Conservation (phyloP, 495 filamentous ascomycete species). For the Hypoxylon crocopeplum region DNA sequence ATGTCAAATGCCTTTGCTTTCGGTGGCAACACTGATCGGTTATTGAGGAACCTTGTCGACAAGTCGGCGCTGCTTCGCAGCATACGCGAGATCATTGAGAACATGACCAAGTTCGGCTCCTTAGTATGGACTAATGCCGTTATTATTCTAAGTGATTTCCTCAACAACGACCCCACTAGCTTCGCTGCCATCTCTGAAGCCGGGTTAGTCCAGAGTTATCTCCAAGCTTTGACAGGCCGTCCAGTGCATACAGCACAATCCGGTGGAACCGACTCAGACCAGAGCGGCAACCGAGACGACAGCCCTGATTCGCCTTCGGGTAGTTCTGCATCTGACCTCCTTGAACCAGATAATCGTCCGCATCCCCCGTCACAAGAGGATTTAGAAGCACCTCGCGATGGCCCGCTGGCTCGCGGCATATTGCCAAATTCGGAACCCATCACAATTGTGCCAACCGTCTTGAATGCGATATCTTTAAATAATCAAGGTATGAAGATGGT, state of each 20-base stretch:
- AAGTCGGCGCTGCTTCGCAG: conserved; percentile 81
- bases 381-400: conserved; percentile 49
- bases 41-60: conserved; percentile 92
- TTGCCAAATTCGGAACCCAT: conserved; percentile 87
- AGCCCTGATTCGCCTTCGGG: conserved; percentile 46
- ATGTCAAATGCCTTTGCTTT: conserved; percentile 74
- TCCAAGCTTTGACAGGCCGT: conserved; percentile 77
- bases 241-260: conserved; percentile 51
- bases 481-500: conserved; percentile 89
- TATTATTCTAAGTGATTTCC: conserved; percentile 90
- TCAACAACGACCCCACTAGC: conserved; percentile 98
- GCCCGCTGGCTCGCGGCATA: conserved; percentile 72
- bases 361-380: conserved; percentile 53
- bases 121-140: conserved; percentile 93
- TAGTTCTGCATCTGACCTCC: conserved; percentile 46
- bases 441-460: conserved; percentile 79
- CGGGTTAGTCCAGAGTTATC: conserved; percentile 81
- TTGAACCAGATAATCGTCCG: conserved; percentile 50
- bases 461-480: conserved; percentile 94
- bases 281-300: conserved; percentile 41
- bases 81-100: conserved; percentile 80
- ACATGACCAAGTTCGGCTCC: conserved; percentile 80
- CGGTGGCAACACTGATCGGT: conserved; percentile 83
- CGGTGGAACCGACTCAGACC: conserved; percentile 39
- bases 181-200: conserved; percentile 95